Evolutionary conservation across 352 stramenopile species (phyloP).

Genomic region (Globisporangium polare): DNA sequence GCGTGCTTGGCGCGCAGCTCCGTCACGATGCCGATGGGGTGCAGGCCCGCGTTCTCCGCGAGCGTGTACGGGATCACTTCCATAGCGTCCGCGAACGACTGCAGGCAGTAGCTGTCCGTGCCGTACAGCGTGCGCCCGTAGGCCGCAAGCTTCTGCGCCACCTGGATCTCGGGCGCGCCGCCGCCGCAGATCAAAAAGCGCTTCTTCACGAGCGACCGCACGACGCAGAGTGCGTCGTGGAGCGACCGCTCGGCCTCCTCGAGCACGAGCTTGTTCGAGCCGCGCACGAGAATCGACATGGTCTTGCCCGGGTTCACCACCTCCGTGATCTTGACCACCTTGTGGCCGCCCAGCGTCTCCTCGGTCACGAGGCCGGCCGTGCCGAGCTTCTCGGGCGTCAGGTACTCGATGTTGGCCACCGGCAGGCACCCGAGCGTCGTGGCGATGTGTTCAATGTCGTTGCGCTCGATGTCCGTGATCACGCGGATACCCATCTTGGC

Average conservation of each 20-base stretch:
- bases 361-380: conserved; percentile 94
- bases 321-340: conserved; percentile 99
- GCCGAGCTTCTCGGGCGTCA: conserved; percentile 97
- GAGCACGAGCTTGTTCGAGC: conserved; percentile 98
- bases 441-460: conserved; percentile 99
- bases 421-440: conserved; percentile 94
- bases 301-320: conserved; percentile 94
- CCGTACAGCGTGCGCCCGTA: conserved; percentile 92
- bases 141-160: conserved; percentile 91
- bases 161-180: conserved; percentile 96
- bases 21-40: conserved; percentile 99
- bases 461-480: conserved; percentile 98
- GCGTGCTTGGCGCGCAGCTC: conserved; percentile 92
- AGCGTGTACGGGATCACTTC: conserved; percentile 99
- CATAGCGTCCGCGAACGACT: conserved; percentile 96
- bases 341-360: conserved; percentile 93
- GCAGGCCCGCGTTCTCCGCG: conserved; percentile 98
- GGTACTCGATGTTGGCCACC: conserved; percentile 97
- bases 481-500: conserved; percentile 99
- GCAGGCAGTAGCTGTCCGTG: conserved; percentile 96
- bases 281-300: conserved; percentile 97
- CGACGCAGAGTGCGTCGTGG: conserved; percentile 98
- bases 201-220: conserved; percentile 98
- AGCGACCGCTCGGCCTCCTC: conserved; percentile 98
- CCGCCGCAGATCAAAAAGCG: conserved; percentile 97